phyloP scores from a whole-genome alignment of 2,329 filamentous ascomycete species.

The Fusarium sp. region DNA sequence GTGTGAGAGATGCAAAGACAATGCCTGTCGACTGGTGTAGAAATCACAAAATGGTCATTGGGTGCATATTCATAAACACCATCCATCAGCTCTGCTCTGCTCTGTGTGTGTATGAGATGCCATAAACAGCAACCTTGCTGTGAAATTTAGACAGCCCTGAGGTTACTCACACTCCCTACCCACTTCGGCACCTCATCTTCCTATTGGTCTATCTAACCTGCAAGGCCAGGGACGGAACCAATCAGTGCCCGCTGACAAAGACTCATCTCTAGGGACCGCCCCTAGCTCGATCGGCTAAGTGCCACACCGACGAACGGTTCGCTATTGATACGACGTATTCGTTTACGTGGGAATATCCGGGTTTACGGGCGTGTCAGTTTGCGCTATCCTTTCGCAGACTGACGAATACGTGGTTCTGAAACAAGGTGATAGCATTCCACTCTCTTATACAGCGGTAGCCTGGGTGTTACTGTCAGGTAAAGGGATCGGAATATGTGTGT shows the following conservation, averaged over 20 bases:
- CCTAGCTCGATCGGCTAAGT: constrained; percentile 31
- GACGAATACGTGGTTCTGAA: constrained; percentile 18
- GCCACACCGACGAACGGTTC: constrained; percentile 28
- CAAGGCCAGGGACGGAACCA: constrained; percentile 32
- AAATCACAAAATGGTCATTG: constrained; percentile 11
- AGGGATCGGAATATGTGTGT: neutral
- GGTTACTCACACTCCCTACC: constrained; percentile 21
- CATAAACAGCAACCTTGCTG: neutral
- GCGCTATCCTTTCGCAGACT: neutral
- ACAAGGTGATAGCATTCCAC: neutral
- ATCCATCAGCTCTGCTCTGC: neutral
- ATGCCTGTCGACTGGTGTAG: constrained; percentile 2
- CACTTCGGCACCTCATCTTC: neutral
- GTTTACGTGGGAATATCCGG: constrained; percentile 37
- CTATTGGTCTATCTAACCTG: constrained; percentile 33
- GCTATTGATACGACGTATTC: constrained; percentile 41
- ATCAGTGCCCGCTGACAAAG: constrained; percentile 21
- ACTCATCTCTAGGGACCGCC: constrained; percentile 28
- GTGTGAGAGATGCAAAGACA: constrained; percentile 6
- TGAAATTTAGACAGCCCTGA: constrained; percentile 19
- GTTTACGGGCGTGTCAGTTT: neutral
- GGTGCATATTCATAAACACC: neutral
- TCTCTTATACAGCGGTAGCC: neutral
- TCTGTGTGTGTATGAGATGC: neutral
- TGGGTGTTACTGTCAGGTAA: neutral